A percentile compares a stretch with the other conserved stretches of the same genome.
phyloP scores from a whole-genome alignment of 1,139 yeast species.

The Lizanozyma gosingica region DNA sequence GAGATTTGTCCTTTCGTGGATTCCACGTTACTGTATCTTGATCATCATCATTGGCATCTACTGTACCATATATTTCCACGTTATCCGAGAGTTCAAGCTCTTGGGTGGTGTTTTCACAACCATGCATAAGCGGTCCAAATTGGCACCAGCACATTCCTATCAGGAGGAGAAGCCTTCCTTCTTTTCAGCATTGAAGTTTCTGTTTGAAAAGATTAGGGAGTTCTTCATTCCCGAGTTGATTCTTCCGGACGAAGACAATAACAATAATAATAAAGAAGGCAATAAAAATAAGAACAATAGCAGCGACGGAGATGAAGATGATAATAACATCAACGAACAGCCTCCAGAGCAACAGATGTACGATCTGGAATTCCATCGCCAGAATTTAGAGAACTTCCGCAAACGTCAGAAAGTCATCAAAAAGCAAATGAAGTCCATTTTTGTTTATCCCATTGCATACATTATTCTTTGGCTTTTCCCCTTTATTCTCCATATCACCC shows the following conservation, averaged over 20 bases:
- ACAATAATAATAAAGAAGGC: conserved; percentile 1
- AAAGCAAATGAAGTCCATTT: conserved; percentile 71
- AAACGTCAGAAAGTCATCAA: conserved; percentile 57
- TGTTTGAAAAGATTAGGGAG: conserved; percentile 16
- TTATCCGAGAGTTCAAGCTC: conserved; percentile 48
- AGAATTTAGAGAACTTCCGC: conserved; percentile 51
- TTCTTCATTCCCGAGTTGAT: conserved; percentile 21
- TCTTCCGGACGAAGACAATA: conserved; percentile 15
- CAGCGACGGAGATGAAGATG: conserved; percentile 4
- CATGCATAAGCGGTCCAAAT: conserved; percentile 13
- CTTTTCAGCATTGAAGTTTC: conserved; percentile 26
- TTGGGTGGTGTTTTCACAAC: conserved; percentile 40
- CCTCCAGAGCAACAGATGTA: conserved; percentile 4
- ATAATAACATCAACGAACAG: conserved; percentile 3
- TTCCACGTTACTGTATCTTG: conserved; percentile 65
- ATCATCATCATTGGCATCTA: conserved; percentile 58
- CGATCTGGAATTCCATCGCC: conserved; percentile 43
- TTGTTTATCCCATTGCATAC: conserved; percentile 79
- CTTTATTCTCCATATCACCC: conserved; percentile 59
- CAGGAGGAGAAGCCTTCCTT: conserved; percentile 24
- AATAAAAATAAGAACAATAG: conserved; percentile 5
- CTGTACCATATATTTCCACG: conserved; percentile 64
- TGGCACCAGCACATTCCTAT: conserved; percentile 1
- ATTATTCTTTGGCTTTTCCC: conserved; percentile 77
- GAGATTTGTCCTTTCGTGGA: conserved; percentile 71